Base-by-base conservation (phyloP, 2,329 filamentous ascomycete genomes). In the Malbranchea cinnamomea region DNA sequence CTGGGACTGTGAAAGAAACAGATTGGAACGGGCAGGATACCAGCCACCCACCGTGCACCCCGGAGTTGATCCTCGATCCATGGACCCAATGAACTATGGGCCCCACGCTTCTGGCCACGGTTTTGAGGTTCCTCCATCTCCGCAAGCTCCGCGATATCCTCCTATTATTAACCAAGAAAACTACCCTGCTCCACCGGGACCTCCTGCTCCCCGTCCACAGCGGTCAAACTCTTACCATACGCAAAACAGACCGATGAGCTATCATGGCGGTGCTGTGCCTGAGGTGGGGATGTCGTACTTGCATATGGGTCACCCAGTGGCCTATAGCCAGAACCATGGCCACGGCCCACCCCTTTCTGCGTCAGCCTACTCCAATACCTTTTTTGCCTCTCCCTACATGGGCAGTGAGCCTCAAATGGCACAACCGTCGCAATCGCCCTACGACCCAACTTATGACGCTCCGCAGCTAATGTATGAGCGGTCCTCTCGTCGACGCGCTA, bases 221-320 rank as follows among this genome's bases (percentile, higher is more conserved):
- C 48, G 49, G 19, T 49, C 55, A 13, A 44, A 44, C 33, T 43
- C 53, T n/a, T 55, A 57, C 24, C 52, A 57, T 34, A 25, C 48
- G 23, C 29, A 35, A 13, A 43, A 43, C 37, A 47, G 55, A 29
- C 56, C 57, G 9, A 33, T 53, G 28, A 59, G 56, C 34, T 57
- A 48, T 33, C 55, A 59, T 36, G 21, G 28, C 11, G 52, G 48
- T 6, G 37, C 43, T 17, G 36, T 37, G 12, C 49, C 47, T 17
- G 50, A 52, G 21, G 44, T 50, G 39, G 41, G 39, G 5, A 41
- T 49, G 40, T 42, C 47, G 26, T 37, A 37, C 23, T 38, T 45
- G 17, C 41, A 44, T 26, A 41, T 51, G 37, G 39, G 37, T 26
- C 34, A 33, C 20, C 34, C 36, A 10, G 26, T 40, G 16, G 16